Percentiles rank a stretch among this genome's conserved stretches.
phyloP scores from a whole-genome alignment of 2,329 filamentous ascomycete genomes.

The Aspergillus eucalypticola region DNA sequence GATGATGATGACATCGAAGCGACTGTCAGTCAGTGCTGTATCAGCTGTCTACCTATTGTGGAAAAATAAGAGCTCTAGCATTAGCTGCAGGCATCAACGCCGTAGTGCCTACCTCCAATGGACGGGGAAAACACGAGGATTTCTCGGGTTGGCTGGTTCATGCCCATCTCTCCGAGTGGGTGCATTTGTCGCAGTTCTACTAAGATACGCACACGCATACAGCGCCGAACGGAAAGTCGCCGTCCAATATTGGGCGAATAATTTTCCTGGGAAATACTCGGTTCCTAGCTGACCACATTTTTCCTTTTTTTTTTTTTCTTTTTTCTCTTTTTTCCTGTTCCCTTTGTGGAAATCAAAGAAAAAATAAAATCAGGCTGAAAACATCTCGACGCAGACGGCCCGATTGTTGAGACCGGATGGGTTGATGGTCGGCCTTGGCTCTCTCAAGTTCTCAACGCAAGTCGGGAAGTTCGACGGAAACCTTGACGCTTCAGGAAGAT shows the following conservation, averaged over 20 bases:
- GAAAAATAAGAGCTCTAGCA: background rate
- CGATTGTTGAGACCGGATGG: slow-evolving; percentile 8
- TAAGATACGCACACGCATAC: background rate
- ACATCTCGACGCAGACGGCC: slow-evolving; percentile 8
- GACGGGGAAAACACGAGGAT: background rate
- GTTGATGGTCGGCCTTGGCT: slow-evolving; percentile 12
- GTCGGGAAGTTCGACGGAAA: slow-evolving; percentile 2
- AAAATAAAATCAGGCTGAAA: background rate
- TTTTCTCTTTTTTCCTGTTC: too few relatives aligned
- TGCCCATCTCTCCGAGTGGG: background rate
- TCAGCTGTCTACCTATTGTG: background rate
- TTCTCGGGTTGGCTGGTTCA: background rate
- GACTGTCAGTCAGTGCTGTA: background rate
- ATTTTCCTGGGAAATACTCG: background rate
- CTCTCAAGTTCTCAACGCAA: background rate
- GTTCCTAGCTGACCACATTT: background rate
- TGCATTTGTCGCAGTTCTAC: background rate
- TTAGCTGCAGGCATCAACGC: slow-evolving; percentile 1
- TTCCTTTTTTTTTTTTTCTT: too few relatives aligned
- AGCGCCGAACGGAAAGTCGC: background rate
- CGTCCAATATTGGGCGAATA: background rate
- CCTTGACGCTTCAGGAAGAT: slow-evolving; percentile 5
- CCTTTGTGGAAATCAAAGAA: too few relatives aligned
- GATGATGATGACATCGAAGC: slow-evolving; percentile 1
- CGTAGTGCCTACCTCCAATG: background rate